Conservation (phyloP, 805 yeast genomes). For the Kuraishia floccosa region DNA sequence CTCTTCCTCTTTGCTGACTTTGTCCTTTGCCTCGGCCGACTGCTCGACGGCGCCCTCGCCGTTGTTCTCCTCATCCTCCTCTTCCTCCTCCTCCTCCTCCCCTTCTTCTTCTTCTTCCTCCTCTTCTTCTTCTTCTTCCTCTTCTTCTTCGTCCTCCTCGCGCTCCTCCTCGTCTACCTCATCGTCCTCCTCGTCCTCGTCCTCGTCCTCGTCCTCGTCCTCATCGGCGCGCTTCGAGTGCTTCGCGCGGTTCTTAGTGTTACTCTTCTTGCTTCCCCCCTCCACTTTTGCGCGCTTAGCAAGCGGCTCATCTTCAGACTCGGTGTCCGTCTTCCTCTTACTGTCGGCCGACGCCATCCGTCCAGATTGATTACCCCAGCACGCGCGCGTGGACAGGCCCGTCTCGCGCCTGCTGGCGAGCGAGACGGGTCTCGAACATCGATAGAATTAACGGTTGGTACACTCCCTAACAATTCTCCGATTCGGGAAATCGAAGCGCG, state of each 20-base stretch:
- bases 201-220: conserved; percentile 10
- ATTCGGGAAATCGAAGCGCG: no score
- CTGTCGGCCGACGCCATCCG: conserved; percentile 7
- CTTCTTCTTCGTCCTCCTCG: conserved; percentile 10
- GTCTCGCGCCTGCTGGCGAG: no score
- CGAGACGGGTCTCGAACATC: no score
- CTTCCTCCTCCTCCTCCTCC: conserved; percentile 7
- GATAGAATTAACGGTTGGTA: no score
- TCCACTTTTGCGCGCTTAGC: conserved; percentile 7
- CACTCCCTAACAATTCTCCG: no score
- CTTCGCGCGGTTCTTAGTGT: no score
- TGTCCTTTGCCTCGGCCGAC: conserved; percentile 6
- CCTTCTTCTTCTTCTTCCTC: conserved; percentile 12
- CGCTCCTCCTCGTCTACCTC: conserved; percentile 12
- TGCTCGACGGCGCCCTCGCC: conserved; percentile 5
- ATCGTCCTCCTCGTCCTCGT: conserved; percentile 10
- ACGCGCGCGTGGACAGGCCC: no score
- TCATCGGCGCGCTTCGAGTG: no score
- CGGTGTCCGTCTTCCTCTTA: conserved; percentile 13
- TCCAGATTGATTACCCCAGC: no score
- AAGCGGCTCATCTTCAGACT: conserved; percentile 4
- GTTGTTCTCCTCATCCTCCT: conserved; percentile 9
- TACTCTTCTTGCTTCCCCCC: no score
- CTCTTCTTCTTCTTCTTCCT: conserved; percentile 12
- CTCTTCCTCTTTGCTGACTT: conserved; percentile 8